Percentiles rank a stretch among this genome's conserved stretches.
phyloP scores from a whole-genome alignment of 169 alveolate species.

The Eimeria brunetti region DNA sequence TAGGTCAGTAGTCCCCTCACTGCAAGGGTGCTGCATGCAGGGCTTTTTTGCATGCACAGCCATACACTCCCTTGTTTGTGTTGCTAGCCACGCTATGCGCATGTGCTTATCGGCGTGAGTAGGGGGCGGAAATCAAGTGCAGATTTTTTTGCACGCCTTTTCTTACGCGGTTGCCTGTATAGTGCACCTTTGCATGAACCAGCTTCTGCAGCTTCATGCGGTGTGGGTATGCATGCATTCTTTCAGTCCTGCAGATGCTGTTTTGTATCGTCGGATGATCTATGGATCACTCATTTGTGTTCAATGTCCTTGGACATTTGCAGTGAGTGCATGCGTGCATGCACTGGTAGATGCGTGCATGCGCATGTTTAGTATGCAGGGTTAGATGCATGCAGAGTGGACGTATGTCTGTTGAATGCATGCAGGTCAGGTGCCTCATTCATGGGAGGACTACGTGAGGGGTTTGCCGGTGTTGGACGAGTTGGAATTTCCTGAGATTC shows the following conservation, averaged over 20 bases:
- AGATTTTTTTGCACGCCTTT: too few relatives aligned
- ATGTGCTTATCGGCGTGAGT: not conserved
- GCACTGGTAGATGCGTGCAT: not conserved
- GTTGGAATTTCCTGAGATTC: conserved; percentile 48
- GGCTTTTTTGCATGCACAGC: not conserved
- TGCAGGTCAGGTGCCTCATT: conserved; percentile 63
- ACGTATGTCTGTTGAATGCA: not conserved
- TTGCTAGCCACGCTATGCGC: not conserved
- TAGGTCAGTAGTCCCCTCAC: not conserved
- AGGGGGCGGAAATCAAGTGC: not conserved
- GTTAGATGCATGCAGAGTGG: not conserved
- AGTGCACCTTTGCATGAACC: too few relatives aligned
- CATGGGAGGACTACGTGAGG: conserved; percentile 55
- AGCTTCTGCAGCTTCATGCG: too few relatives aligned
- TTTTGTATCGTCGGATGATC: too few relatives aligned
- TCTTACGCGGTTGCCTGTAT: too few relatives aligned
- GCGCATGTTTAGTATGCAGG: not conserved
- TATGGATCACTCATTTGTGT: too few relatives aligned
- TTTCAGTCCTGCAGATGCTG: too few relatives aligned
- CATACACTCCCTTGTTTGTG: not conserved
- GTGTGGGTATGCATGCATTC: too few relatives aligned
- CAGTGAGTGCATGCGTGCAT: too few relatives aligned
- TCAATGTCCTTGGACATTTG: too few relatives aligned
- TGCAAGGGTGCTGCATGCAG: not conserved
- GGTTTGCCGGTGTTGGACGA: conserved; percentile 70